These are phyloP conservation scores for Scedosporium minutisporum DNA, from an alignment of 2,329 filamentous ascomycete genomes.

Conservation along the genomic window DNA sequence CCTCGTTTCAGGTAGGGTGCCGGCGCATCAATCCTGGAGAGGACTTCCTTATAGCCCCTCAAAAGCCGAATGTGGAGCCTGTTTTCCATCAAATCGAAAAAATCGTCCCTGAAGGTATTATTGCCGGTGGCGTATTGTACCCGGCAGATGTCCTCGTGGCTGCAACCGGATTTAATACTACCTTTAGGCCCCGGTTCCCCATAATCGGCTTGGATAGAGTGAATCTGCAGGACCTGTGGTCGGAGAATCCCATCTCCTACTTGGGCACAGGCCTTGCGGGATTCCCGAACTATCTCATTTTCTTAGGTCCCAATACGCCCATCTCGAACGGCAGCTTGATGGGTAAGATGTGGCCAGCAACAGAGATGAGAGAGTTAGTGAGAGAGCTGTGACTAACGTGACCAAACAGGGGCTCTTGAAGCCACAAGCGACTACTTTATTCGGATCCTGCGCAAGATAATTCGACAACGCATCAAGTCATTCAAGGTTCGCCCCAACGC, in stretches of 20 bases:
- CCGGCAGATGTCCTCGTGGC: slow-evolving; percentile 20
- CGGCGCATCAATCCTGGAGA: slow-evolving; percentile 24
- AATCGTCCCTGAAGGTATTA: slow-evolving; percentile 18
- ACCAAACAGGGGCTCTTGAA: slow-evolving; percentile 13
- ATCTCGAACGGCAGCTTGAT: slow-evolving; percentile 17
- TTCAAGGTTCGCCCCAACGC: slow-evolving; percentile 18
- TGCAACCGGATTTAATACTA: slow-evolving; percentile 19
- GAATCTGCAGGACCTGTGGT: background rate
- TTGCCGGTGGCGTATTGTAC: slow-evolving; percentile 13
- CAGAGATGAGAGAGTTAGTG: background rate
- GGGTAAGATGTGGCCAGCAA: slow-evolving; percentile 9
- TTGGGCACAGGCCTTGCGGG: background rate
- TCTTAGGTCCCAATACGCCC: slow-evolving; percentile 20
- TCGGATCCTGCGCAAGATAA: slow-evolving; percentile 14
- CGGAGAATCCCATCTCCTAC: background rate
- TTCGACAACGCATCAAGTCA: slow-evolving; percentile 12
- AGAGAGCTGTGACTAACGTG: background rate
- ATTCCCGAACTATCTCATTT: background rate
- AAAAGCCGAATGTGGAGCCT: slow-evolving; percentile 28
- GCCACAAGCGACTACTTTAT: slow-evolving; percentile 18
- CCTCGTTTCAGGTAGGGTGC: background rate
- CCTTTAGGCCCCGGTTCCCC: slow-evolving; percentile 14
- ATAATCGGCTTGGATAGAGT: slow-evolving; percentile 11
- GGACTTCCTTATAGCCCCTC: slow-evolving; percentile 29
- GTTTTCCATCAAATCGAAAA: slow-evolving; percentile 18